Evolutionary conservation across 345 rosid species (phyloP), one percentile per base, ranked within the genome.

Genomic region (Dipteronia dyeriana): DNA sequence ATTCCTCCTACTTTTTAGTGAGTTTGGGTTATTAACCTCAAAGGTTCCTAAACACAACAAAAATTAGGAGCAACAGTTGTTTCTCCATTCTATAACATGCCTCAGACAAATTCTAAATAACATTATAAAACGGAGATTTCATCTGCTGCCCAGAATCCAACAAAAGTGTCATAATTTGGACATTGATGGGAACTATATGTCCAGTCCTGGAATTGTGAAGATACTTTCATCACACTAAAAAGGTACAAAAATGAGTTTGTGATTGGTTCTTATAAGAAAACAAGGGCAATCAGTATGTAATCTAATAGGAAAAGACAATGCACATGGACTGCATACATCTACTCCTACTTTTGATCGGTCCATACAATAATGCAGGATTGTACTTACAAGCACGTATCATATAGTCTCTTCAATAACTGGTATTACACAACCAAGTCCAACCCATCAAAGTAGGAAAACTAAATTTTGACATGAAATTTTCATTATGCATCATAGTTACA

Each of bases 171-270:
- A 8, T n/a, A n/a, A 31, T 34, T 31, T 16, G 43, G 13, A 29
- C 9, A 16, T 16, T 31, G 19, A 67, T 8, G 53, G 70, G 54
- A 67, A 39, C 20, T 20, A 41, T 41, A 19, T 19, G 51, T 11
- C 71, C 71, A 67, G 71, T 43, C 53, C 54, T 20, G 20, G 54
- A 20, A 20, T 67, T 67, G 71, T 67, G n/a, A n/a, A 41, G 71
- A 41, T 22, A n/a, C 71, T 39, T 54, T 20, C 71, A 9, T n/a
- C 54, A 67, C 71, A 67, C 53, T 7, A n/a, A 9, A 43, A n/a
- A 41, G 54, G n/a, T 7, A 6, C 43, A 64, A 26, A 41, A 41
- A 41, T 41, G 45, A 41, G 45, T 11, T 41, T 41, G 45, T 9
- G 45, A 41, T 41, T 41, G 45, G 45, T 41, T 41, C 8, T 7